Evolutionary conservation across 495 filamentous ascomycete genomes (phyloP), one percentile per base, ranked within the genome.

Genomic region (Podospora comata): DNA sequence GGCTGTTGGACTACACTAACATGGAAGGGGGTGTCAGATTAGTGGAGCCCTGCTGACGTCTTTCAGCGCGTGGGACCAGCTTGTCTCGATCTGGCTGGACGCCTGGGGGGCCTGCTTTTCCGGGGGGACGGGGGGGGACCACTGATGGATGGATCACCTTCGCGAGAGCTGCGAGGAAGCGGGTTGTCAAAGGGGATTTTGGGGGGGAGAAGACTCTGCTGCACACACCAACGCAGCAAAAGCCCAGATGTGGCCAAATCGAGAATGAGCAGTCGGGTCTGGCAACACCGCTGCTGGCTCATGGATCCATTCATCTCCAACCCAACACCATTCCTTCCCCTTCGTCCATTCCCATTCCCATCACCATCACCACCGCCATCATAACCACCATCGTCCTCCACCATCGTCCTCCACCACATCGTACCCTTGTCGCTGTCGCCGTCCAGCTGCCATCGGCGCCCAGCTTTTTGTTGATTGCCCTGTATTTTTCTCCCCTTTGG

Each of bases 71-170:
- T 67, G 67, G 73, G 64, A 71, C 72, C 66, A 67, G 67, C 70
- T 72, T 73, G 71, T 68, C 71, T 75, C 71, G 70, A 76, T 75
- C 61, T 63, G 61, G 61, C 34, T 32, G 27, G 27, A n/a, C 39
- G 39, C 39, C 30, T 27, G 28, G 59, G 59, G 20, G 20, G 28
- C 30, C 23, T 16, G 61, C 18, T 63, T 63, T 63, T 32, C 61
- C 70, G 74, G 72, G 66, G 54, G 69, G 53, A 60, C 54, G 64
- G 65, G 75, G 65, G 75, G 66, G 74, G 70, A 68, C 65, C 68
- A 60, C 64, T 72, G 73, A 78, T 78, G 75, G 73, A 78, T 78
- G 75, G 75, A 79, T 77, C 75, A 76, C 73, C 76, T 78, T 74
- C 69, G 68, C 73, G 74, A 74, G 73, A 75, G 72, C 72, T 71